Evolutionary conservation across 306 rosid genomes (phyloP), one percentile per base, ranked within the genome.

Genomic region (Inga leiocalycina): DNA sequence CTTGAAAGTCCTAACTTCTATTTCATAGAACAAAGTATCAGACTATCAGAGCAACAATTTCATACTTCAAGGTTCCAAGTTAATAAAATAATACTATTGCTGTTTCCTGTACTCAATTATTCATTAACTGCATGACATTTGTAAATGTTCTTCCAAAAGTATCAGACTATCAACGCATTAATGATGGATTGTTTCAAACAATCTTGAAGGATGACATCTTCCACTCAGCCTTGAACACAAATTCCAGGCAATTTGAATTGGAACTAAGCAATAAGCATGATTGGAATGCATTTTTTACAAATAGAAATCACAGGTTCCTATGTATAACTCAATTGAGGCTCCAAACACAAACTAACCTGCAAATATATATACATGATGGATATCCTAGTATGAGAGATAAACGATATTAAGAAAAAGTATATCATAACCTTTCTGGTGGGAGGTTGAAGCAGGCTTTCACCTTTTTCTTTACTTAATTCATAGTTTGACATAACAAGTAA

Each of bases 231-330:
- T 45, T 24, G 20, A 41, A 34, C 6, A 64, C 24, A 61, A 59
- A 72, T 54, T 72, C 8, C 62, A 72, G 45, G 22, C 17, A 48
- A 77, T 14, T 49, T 79, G 52, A 22, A 62, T 64, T 46, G 66
- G 67, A 84, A 32, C 39, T 27, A 27, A 27, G 30, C 30, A 27
- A 27, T 17, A 54, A 32, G 37, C 32, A 44, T 46, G 27, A 11
- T 67, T 34, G 9, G 11, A 79, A 79, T 52, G 20, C 34, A 32
- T 74, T 66, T 52, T 11, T 74, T 59, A 59, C 61, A 39, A 66
- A 84, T 16, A 75, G n/a, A 84, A 80, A 68, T 65, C 78, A 32
- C 45, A 22, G 34, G 72, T 13, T 44, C 8, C 22, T 10, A 35
- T 35, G 24, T 10, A 54, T 34, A 20, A 4, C 9, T 32, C 51